phyloP scores from a whole-genome alignment of 257 asterid genomes.

The Phtheirospermum japonicum region DNA sequence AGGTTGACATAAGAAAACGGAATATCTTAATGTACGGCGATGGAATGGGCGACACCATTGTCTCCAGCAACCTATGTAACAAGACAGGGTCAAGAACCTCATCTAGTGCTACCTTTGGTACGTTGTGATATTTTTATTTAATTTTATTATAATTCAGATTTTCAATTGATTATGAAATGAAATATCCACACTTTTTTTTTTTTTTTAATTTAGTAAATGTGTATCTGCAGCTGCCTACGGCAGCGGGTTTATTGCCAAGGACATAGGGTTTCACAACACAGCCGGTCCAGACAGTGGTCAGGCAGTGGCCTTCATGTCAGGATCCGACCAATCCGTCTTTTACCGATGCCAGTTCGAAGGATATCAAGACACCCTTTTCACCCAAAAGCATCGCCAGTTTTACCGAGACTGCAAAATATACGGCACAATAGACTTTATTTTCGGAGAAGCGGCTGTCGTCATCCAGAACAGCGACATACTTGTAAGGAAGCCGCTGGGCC shows the following conservation, averaged over 20 bases:
- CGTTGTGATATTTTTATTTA: constrained; percentile 14
- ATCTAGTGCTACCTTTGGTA: constrained; percentile 33
- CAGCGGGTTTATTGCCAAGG: constrained; percentile 38
- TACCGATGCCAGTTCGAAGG: constrained; percentile 17
- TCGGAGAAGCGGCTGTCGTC: constrained; percentile 50
- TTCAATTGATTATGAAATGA: too few species aligned
- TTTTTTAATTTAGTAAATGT: too few species aligned
- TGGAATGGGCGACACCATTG: constrained; percentile 29
- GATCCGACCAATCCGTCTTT: constrained; percentile 25
- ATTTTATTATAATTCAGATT: too few species aligned
- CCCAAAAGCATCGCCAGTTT: constrained; percentile 50
- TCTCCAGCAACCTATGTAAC: constrained; percentile 27
- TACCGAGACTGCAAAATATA: constrained; percentile 45
- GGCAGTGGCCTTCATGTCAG: constrained; percentile 40
- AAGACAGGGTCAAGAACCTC: background rate
- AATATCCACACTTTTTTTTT: too few species aligned
- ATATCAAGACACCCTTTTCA: constrained; percentile 53
- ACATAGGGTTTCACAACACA: constrained; percentile 37
- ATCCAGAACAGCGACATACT: constrained; percentile 51
- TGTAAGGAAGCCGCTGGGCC: constrained; percentile 35
- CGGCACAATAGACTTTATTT: constrained; percentile 61
- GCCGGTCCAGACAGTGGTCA: constrained; percentile 32
- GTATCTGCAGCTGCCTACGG: constrained; percentile 35
- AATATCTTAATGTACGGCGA: constrained; percentile 38
- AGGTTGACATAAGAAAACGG: constrained; percentile 11